Base-by-base conservation (phyloP, 768 basidiomycete genomes). In the Xerocomus brunneocitrinus region DNA sequence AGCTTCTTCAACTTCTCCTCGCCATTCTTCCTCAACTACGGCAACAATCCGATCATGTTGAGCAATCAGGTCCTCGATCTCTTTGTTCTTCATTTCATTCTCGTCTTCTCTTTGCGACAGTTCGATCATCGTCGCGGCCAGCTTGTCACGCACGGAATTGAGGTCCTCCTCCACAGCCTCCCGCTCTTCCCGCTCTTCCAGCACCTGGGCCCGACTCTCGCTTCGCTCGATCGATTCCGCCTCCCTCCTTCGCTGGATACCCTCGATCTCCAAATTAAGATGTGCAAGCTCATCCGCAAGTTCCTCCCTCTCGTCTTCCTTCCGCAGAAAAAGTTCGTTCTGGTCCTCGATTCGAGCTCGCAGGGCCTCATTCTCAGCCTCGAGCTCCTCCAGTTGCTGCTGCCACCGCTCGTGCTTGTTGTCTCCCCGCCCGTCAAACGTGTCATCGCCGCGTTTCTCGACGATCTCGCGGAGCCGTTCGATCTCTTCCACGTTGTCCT, bases 41-140 rank as follows among this genome's bases (percentile, higher is more conserved):
- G 80, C 79, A 3, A 91, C 81, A 49, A 89, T 85, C 28, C 81
- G 76, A 49, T 84, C 77, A 63, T 91, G 87, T 63, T 92, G 87
- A 6, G 72, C 73, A 5, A 92, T 77, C 42, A 95, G 67, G 45
- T 94, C 89, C 3, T 88, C 84, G 42, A 94, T 82, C 66, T 92
- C 90, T 54, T 78, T 74, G 52, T 79, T 79, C 73, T 88, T 87
- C 67, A 84, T 73, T 49, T 93, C 91, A 22, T 93, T 68, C 30
- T 95, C 94, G 56, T 94, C 89, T 62, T 95, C 89, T 69, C 83
- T 88, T 68, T 90, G 85, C 68, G 91, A 87, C 27, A 92, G 71
- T 69, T 91, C 90, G 57, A 93, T 91, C 66, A 84, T 78, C 2
- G 83, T 79, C 1, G 88, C 90, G 1, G 91, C 90, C 8, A 91